Percentiles rank a stretch among this genome's conserved stretches.
Conservation (phyloP, 768 basidiomycete species). For the Boletus barrowsii region DNA sequence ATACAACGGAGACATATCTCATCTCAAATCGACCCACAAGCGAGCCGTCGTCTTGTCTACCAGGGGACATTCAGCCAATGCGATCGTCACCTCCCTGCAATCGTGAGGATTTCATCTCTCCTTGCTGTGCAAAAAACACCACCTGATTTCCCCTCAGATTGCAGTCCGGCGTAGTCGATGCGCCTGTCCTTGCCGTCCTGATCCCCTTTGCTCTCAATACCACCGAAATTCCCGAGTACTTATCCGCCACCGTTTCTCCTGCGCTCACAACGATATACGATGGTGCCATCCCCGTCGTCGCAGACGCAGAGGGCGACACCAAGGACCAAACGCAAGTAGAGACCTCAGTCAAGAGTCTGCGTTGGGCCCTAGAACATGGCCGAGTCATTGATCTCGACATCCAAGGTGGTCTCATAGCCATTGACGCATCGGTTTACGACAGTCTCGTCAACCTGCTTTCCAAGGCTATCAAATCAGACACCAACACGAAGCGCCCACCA, state of each 20-base stretch:
- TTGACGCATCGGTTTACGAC: slow-evolving; percentile 55
- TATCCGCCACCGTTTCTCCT: slow-evolving; percentile 12
- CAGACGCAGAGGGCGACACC: slow-evolving; percentile 18
- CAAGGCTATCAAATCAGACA: slow-evolving; percentile 45
- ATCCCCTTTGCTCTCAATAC: slow-evolving; percentile 60
- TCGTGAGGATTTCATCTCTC: slow-evolving; percentile 29
- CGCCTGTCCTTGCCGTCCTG: slow-evolving; percentile 53
- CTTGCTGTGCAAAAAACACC: not conserved
- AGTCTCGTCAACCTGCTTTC: slow-evolving; percentile 68
- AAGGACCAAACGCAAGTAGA: slow-evolving; percentile 26
- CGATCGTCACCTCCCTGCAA: slow-evolving; percentile 42
- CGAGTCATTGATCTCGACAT: slow-evolving; percentile 72
- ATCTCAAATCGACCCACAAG: slow-evolving; percentile 44
- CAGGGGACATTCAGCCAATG: slow-evolving; percentile 32
- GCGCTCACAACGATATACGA: slow-evolving; percentile 58
- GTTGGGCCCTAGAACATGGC: slow-evolving; percentile 63
- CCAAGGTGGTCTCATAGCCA: slow-evolving; percentile 44
- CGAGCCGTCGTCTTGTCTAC: slow-evolving; percentile 62
- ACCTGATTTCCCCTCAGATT: slow-evolving; percentile 14
- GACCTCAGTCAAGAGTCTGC: slow-evolving; percentile 51
- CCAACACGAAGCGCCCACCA: slow-evolving; percentile 40
- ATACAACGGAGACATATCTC: slow-evolving; percentile 33
- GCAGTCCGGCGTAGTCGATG: slow-evolving; percentile 15
- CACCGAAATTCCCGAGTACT: slow-evolving; percentile 39
- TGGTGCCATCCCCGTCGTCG: slow-evolving; percentile 38